These are phyloP conservation scores for Phyllosticta citriasiana DNA, from an alignment of 2,329 filamentous ascomycete species.

Conservation along the genomic window DNA sequence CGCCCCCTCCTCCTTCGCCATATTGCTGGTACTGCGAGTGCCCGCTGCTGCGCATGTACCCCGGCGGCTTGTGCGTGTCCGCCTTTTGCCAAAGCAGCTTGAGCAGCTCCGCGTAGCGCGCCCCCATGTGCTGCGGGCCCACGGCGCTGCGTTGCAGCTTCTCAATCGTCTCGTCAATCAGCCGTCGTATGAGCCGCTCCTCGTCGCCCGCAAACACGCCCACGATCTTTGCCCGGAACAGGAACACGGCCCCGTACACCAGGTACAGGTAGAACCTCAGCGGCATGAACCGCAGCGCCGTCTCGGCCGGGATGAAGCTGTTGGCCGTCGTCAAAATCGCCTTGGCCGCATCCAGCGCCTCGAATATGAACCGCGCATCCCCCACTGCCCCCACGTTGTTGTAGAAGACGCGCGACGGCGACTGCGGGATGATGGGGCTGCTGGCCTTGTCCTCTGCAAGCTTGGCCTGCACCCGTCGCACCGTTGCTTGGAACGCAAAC, in stretches of 20 bases:
- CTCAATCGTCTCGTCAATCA: slow-evolving; percentile 37
- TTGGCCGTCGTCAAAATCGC: slow-evolving; percentile 40
- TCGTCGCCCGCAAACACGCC: slow-evolving; percentile 39
- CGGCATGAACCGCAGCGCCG: slow-evolving; percentile 38
- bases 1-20: slow-evolving; percentile 16
- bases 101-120: slow-evolving; percentile 37
- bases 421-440: slow-evolving; percentile 22
- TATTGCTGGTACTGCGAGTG: slow-evolving; percentile 10
- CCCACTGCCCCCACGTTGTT: slow-evolving; percentile 41
- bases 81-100: slow-evolving; percentile 41
- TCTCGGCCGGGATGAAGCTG: slow-evolving; percentile 40
- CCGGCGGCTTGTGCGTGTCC: slow-evolving; percentile 3
- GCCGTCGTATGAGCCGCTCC: slow-evolving; percentile 35
- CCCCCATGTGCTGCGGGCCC: slow-evolving; percentile 37
- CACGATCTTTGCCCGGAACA: slow-evolving; percentile 38
- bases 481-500: slow-evolving; percentile 65
- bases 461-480: slow-evolving; percentile 25
- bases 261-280: slow-evolving; percentile 40
- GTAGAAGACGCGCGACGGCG: slow-evolving; percentile 35
- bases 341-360: slow-evolving; percentile 40
- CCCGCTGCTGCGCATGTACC: neutral
- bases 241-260: slow-evolving; percentile 39
- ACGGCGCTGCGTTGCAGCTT: slow-evolving; percentile 33
- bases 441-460: slow-evolving; percentile 2
- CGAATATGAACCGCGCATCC: slow-evolving; percentile 41